A percentile compares a stretch with the other conserved stretches of the same genome.
Conservation (phyloP, 2,329 filamentous ascomycete species). For the Helotiales sp. region DNA sequence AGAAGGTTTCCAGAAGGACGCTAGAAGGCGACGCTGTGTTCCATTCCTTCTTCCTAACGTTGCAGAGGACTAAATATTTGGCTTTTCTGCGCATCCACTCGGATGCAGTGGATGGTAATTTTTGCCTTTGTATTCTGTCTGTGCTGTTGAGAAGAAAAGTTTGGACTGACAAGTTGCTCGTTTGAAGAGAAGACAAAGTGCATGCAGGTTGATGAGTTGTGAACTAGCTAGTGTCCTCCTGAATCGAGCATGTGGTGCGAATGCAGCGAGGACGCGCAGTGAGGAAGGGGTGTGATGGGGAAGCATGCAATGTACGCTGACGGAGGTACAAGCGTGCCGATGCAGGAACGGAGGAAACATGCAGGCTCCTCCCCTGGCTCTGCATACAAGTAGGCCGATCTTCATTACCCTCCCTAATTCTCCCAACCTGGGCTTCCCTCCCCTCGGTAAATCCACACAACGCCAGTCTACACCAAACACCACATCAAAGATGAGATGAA, state of each 20-base stretch:
- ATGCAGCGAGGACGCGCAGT: neutral
- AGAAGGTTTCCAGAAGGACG: slow-evolving; percentile 13
- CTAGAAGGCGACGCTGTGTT: neutral
- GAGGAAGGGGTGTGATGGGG: neutral
- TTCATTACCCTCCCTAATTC: neutral
- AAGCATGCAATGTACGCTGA: slow-evolving; percentile 5
- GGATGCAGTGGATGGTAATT: neutral
- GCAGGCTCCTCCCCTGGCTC: neutral
- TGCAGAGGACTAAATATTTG: too few relatives aligned
- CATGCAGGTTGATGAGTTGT: neutral
- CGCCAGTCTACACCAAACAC: too few relatives aligned
- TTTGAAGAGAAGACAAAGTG: neutral
- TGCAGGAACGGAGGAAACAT: neutral
- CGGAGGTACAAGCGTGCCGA: neutral
- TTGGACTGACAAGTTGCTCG: neutral
- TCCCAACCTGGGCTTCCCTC: too few relatives aligned
- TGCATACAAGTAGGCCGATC: neutral
- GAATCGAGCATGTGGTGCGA: neutral
- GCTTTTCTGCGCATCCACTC: neutral
- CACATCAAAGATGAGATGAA: neutral
- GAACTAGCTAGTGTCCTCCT: neutral
- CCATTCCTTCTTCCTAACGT: slow-evolving; percentile 3
- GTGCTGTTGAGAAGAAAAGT: neutral
- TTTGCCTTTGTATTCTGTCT: neutral
- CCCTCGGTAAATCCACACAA: too few relatives aligned